Conservation (phyloP, 2,329 filamentous ascomycete genomes). For the Trichoderma endophyticum region DNA sequence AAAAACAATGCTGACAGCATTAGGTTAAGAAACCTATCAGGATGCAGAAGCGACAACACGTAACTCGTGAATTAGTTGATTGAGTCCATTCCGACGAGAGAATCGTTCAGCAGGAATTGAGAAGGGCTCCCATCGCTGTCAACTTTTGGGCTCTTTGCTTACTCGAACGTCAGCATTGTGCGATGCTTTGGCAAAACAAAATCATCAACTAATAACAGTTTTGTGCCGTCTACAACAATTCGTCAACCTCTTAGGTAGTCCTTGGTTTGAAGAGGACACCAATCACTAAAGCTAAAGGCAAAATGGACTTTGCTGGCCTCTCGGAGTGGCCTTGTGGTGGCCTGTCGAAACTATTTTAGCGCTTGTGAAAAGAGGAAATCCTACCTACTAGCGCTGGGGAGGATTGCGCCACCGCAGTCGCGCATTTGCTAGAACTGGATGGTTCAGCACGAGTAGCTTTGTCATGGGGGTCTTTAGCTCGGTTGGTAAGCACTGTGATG, state of each 20-base stretch:
- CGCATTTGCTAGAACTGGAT: background rate
- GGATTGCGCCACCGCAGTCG: background rate
- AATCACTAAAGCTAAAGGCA: background rate
- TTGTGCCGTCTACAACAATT: background rate
- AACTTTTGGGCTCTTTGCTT: background rate
- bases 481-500: background rate
- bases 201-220: background rate
- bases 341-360: background rate
- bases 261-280: background rate
- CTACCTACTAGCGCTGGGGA: background rate
- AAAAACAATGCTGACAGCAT: background rate
- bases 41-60: background rate
- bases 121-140: background rate
- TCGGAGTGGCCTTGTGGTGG: background rate
- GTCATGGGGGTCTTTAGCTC: background rate
- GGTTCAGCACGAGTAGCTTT: background rate
- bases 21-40: background rate
- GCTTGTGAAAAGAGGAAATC: background rate
- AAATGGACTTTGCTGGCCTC: background rate
- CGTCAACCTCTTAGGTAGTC: background rate
- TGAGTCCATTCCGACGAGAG: background rate
- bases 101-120: background rate
- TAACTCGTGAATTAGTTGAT: background rate
- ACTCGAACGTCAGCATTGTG: rapidly evolving
- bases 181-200: background rate